These are phyloP conservation scores for Chytriomyces sp. DNA, from an alignment of 192 early-diverging fungal species.

Conservation along the genomic window DNA sequence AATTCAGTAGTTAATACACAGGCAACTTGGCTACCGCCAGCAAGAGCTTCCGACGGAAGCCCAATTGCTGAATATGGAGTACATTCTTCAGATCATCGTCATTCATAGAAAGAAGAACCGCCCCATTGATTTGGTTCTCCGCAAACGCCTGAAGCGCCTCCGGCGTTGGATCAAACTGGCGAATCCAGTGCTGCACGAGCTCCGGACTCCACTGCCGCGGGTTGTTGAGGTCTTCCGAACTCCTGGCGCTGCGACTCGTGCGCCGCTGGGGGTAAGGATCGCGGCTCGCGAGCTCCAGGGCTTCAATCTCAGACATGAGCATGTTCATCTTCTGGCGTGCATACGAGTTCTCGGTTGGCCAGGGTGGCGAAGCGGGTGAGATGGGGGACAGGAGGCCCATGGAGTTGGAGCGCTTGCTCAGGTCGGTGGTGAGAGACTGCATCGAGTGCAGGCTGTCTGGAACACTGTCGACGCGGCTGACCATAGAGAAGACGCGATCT, in stretches of 20 bases:
- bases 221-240: neutral
- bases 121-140: conserved; percentile 9
- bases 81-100: conserved; percentile 6
- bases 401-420: neutral
- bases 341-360: neutral
- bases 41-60: conserved; percentile 6
- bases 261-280: neutral
- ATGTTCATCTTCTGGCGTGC: neutral
- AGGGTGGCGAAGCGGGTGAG: neutral
- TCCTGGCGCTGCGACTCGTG: neutral
- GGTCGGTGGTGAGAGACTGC: neutral
- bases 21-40: neutral
- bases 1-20: neutral
- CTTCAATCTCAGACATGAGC: neutral
- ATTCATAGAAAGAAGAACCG: neutral
- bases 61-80: neutral
- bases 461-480: neutral
- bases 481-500: neutral
- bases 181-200: conserved; percentile 12
- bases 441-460: neutral
- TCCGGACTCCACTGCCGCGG: neutral
- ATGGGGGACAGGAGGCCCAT: too few relatives aligned
- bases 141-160: conserved; percentile 11
- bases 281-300: neutral
- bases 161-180: neutral